phyloP scores from a whole-genome alignment of 2,329 filamentous ascomycete genomes.

The Pyrenophora teres region DNA sequence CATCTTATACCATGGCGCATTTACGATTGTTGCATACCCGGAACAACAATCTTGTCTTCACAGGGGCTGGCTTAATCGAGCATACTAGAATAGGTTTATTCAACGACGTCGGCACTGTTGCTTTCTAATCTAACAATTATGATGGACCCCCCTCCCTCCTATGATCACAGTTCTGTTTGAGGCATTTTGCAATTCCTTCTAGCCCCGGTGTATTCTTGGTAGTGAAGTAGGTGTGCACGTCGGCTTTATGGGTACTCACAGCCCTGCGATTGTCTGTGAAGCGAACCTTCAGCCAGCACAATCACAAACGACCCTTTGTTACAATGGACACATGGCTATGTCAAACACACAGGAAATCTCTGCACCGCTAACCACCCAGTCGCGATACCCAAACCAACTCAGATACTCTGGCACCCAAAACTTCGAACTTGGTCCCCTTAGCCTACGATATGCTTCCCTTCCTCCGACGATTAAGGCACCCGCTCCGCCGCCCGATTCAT shows the following conservation, averaged over 20 bases:
- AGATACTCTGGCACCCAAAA: neutral
- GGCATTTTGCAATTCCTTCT: too few relatives aligned
- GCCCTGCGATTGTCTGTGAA: conserved; percentile 1
- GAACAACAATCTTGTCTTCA: conserved; percentile 24
- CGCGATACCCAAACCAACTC: neutral
- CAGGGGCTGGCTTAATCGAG: conserved; percentile 19
- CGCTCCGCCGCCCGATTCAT: conserved; percentile 12
- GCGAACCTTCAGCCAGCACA: conserved; percentile 10
- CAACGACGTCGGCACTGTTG: conserved; percentile 8
- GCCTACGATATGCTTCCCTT: conserved; percentile 15
- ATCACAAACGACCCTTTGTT: conserved; percentile 17
- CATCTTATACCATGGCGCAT: conserved; percentile 27
- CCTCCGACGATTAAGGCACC: conserved; percentile 15
- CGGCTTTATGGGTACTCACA: neutral
- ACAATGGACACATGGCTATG: conserved; percentile 7
- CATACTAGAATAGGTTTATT: conserved; percentile 25
- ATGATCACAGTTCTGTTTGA: too few relatives aligned
- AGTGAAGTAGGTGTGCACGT: neutral
- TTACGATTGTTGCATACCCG: conserved; percentile 23
- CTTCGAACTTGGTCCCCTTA: neutral
- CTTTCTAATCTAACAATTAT: neutral
- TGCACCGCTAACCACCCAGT: neutral
- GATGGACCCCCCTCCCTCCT: too few relatives aligned
- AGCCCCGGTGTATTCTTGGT: too few relatives aligned
- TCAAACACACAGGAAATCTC: conserved; percentile 8